Base-by-base conservation (phyloP, 257 asterid genomes). In the Cynanchum wilfordii region DNA sequence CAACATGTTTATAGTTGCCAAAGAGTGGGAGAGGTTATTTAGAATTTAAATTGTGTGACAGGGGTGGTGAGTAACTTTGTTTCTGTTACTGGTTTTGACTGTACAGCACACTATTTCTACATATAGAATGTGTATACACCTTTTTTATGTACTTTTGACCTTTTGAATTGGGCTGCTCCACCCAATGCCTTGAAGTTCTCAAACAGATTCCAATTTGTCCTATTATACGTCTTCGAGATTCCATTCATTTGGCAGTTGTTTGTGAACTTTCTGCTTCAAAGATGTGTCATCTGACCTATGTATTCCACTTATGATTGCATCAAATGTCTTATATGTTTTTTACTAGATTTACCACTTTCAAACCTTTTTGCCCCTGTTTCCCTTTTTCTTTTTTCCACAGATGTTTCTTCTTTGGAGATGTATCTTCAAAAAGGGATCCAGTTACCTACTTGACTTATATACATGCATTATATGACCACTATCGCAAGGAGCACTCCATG, bases 381-480 rank as follows among this genome's bases (percentile, higher is more conserved):
- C 47, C 47, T 10, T 5, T n/a, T 15, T 27, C 5, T 22, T 25
- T 1, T 36, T n/a, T 79, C 36, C 71, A 60, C 93, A 94, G 99
- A 84, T 91, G 97, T 88, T 89, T 81, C 83, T 94, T 91, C 91
- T 91, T 84, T 71, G 97, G 99, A 27, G 99, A 94, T 76, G 80
- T 84, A 81, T 94, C 99, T 76, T 87, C 97, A 30, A 94, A 94
- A 83, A 82, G 98, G 85, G 93, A 91, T 81, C 96, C 97, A 40
- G 44, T 80, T 29, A 75, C 89, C 72, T 94, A 91, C 84, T 70
- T 89, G 89, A 68, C 84, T 55, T 90, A 75, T 63, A 77, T 89
- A 73, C 78, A 59, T 77, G 80, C 92, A 73, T 84, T 94, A 75
- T 86, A 83, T 55, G 96, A 92, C 68, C 79, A 89, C 83, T 94